Evolutionary conservation across 306 rosid species (phyloP).

Genomic region (Castanospermum australe): DNA sequence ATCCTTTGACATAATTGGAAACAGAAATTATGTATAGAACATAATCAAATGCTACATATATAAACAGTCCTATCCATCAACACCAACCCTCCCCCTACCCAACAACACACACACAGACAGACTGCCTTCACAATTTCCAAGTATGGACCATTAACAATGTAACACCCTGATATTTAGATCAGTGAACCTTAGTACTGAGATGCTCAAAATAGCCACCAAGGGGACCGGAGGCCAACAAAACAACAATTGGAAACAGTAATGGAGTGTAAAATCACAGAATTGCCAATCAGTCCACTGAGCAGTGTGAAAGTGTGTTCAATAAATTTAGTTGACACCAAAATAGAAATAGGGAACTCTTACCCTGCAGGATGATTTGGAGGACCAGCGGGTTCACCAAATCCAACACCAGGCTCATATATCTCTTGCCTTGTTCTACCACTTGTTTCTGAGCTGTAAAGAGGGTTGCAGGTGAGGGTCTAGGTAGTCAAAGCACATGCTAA

Average conservation of each 20-base stretch:
- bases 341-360: constrained; percentile 38
- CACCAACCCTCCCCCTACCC: not conserved
- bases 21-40: no score
- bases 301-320: not conserved
- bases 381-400: constrained; percentile 44
- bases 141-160: constrained; percentile 1
- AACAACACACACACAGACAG: not conserved
- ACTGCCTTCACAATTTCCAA: not conserved
- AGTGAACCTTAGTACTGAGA: not conserved
- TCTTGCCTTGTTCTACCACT: constrained; percentile 37
- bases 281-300: not conserved
- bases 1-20: no score
- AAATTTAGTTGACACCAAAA: not conserved
- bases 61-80: not conserved
- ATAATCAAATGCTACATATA: no score
- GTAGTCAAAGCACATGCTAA: not conserved
- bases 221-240: not conserved
- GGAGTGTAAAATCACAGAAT: not conserved
- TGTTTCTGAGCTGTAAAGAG: constrained; percentile 47
- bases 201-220: not conserved
- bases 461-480: not conserved
- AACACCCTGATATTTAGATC: not conserved
- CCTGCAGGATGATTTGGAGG: constrained; percentile 44
- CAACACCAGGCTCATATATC: constrained; percentile 35
- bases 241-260: not conserved